phyloP scores from a whole-genome alignment of 2,329 filamentous ascomycete species.

The Alternaria brassicae region DNA sequence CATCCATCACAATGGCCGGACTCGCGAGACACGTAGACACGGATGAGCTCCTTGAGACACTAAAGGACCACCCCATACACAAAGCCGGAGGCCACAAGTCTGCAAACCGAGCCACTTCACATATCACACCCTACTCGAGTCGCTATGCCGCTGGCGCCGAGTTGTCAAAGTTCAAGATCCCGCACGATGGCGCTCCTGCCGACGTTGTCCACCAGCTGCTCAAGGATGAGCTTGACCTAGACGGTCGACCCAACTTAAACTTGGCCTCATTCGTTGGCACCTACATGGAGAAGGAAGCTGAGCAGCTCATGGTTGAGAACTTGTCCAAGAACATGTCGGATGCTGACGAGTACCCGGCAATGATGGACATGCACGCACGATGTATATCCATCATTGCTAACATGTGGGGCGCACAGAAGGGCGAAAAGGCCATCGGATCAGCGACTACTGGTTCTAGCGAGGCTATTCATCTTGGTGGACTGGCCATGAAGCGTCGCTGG shows the following conservation, averaged over 20 bases:
- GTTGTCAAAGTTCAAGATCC: slow-evolving; percentile 67
- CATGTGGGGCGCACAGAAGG: slow-evolving; percentile 68
- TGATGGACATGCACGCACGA: slow-evolving; percentile 66
- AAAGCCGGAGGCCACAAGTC: slow-evolving; percentile 46
- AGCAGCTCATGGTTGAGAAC: slow-evolving; percentile 71
- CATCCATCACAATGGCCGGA: slow-evolving; percentile 51
- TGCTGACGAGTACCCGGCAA: slow-evolving; percentile 58
- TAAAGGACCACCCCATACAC: slow-evolving; percentile 57
- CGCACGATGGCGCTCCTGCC: slow-evolving; percentile 63
- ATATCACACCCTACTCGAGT: slow-evolving; percentile 64
- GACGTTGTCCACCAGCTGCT: slow-evolving; percentile 70
- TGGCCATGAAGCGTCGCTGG: slow-evolving; percentile 74
- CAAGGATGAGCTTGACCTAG: slow-evolving; percentile 52
- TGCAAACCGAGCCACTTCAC: slow-evolving; percentile 52
- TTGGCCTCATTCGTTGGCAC: slow-evolving; percentile 73
- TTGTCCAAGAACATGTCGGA: slow-evolving; percentile 76
- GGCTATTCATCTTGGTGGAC: slow-evolving; percentile 72
- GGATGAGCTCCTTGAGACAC: slow-evolving; percentile 60
- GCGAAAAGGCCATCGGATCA: slow-evolving; percentile 70
- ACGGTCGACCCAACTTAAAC: slow-evolving; percentile 68
- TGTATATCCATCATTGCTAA: slow-evolving; percentile 73
- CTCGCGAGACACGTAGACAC: slow-evolving; percentile 62
- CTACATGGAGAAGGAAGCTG: slow-evolving; percentile 72
- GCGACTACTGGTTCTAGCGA: slow-evolving; percentile 76
- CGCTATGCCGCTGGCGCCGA: slow-evolving; percentile 63